Evolutionary conservation across 176 grass and related monocot species (phyloP), one percentile per base, ranked within the genome.

Genomic region (maize (Zea mays)): DNA sequence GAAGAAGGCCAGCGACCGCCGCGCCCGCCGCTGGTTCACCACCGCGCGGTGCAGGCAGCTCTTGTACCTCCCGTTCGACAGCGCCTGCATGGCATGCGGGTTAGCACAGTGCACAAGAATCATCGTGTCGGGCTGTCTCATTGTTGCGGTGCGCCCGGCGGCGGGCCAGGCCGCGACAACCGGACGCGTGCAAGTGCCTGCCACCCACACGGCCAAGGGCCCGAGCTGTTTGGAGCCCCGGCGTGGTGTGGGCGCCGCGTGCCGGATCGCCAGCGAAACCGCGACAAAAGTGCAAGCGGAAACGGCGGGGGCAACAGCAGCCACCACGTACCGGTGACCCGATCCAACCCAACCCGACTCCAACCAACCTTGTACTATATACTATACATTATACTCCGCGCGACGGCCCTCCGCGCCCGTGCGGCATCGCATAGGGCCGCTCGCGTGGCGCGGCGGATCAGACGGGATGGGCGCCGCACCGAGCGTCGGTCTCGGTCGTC

Each of bases 21-120:
- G 79, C 83, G 88, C 87, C 40, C 57, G 82, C 11, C 57, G 73
- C 74, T 44, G 82, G 79, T 97, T 97, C 80, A 97, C 95, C 72
- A 92, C 89, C 48, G 86, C 95, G 0, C 95, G 84, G 79, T 97
- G 95, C 19, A 97, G 85, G 87, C 94, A 97, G 84, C 94, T 97
- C 87, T 88, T 94, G 73, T 92, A 94, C 78, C 82, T 75, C 82
- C 95, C 95, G 44, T 97, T 97, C 5, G 90, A 97, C 75, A 97
- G 65, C 1, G 94, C 94, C 94, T 97, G 83, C 81, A 40, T 17
- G 3, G 14, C 19, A 73, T 13, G 10, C 3, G 52, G 52, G 52
- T 56, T 56, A 56, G 20, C 41, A 27, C 27, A 27, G 27, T 27
- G 27, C 27, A 27, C 27, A 27, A 27, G 27, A 56, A 56, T 56